Evolutionary conservation across 108 stramenopile genomes (phyloP), one percentile per base, ranked within the genome.

Genomic region (Cyclostephanos invisitatus): DNA sequence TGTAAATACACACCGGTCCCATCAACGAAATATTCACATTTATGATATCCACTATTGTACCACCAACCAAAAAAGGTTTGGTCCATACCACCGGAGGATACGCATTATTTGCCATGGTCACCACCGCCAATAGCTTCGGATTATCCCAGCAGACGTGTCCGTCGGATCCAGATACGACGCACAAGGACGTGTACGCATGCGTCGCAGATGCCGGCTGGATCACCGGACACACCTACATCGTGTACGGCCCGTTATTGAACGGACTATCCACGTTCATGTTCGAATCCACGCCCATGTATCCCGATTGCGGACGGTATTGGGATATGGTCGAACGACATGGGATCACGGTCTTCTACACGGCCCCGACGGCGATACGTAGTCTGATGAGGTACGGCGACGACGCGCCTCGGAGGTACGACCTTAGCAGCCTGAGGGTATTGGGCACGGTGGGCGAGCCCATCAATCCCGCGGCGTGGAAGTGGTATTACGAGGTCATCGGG

Each of bases 391-490:
- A 78, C 75, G 91, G 91, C 49, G 80, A 89, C 44, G 93, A 84
- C 10, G 62, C 69, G 7, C 87, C 90, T 6, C 83, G 84, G 54
- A 84, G 85, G 68, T 93, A 93, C 72, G 93, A 94, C 64, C 70
- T 93, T 56, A 85, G 85, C 61, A 83, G 85, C 60, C 79, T 99
- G 51, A 85, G 92, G 46, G 81, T 98, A 25, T 82, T 99, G 10
- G 98, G 98, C 7, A 87, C 95, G 32, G 98, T 99, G 36, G 98
- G 98, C 5, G 98, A 99, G 78, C 98, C 98, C 8, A 99, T 99
- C 90, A 99, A 99, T 68, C 98, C 98, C 5, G 97, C 97, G 77
- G 98, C 98, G 28, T 99, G 97, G 97, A 77, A 91, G 44, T 99
- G 98, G 98, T 99, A 98, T 77, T 95, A 91, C 80, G 89, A 97